Conservation (phyloP, 345 rosid genomes). For the Camelina neglecta region DNA sequence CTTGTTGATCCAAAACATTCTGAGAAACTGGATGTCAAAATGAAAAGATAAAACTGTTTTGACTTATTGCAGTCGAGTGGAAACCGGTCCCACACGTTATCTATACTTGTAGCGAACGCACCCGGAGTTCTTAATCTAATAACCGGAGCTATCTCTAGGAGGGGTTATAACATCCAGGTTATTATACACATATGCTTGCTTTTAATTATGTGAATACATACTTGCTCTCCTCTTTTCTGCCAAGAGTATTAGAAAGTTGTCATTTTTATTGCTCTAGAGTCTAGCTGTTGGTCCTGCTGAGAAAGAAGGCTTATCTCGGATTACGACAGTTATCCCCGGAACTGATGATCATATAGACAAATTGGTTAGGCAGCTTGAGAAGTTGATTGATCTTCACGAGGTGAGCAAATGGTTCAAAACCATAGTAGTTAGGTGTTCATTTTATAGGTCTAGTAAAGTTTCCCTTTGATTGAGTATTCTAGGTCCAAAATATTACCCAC, state of each 20-base stretch:
- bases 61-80: conserved; percentile 57
- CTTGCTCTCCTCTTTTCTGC: conserved; percentile 19
- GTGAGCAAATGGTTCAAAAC: conserved; percentile 43
- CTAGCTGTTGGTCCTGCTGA: conserved; percentile 76
- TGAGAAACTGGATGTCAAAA: conserved; percentile 15
- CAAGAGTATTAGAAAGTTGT: conserved; percentile 19
- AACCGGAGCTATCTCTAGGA: conserved; percentile 74
- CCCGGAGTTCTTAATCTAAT: conserved; percentile 77
- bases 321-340: conserved; percentile 77
- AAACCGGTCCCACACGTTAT: conserved; percentile 66
- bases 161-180: conserved; percentile 82
- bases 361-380: conserved; percentile 71
- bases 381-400: conserved; percentile 71
- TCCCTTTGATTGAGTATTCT: conserved; percentile 20
- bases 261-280: conserved; percentile 51
- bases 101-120: conserved; percentile 62
- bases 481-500: conserved; percentile 67
- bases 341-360: conserved; percentile 72
- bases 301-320: conserved; percentile 69
- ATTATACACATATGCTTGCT: conserved; percentile 11
- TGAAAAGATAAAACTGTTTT: conserved; percentile 1
- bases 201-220: conserved; percentile 7
- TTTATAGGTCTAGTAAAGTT: conserved; percentile 15
- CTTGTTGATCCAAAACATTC: background rate
- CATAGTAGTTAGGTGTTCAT: background rate